Conservation (phyloP, 768 basidiomycete species). For the Rhizopogon vinicolor region DNA sequence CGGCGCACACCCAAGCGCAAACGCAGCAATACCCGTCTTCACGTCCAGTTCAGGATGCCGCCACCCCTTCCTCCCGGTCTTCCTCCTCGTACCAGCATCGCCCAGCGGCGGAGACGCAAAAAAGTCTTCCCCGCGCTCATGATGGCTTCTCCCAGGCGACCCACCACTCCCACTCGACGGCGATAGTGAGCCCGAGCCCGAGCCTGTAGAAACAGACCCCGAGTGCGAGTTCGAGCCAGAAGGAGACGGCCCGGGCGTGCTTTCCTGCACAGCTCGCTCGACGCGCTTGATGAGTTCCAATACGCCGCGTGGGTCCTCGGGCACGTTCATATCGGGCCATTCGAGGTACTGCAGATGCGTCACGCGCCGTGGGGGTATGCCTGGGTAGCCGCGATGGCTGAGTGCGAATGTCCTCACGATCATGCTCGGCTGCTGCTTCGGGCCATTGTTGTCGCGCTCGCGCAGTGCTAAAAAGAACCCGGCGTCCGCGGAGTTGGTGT, state of each 20-base stretch:
- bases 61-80: constrained; percentile 18
- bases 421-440: constrained; percentile 18
- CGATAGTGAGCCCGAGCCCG: constrained; percentile 9
- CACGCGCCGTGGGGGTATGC: constrained; percentile 57
- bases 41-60: constrained; percentile 42
- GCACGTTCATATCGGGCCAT: constrained; percentile 98
- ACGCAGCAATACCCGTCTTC: constrained; percentile 50
- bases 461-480: constrained; percentile 39
- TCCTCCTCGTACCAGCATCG: neutral
- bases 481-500: constrained; percentile 33
- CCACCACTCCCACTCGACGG: neutral
- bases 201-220: constrained; percentile 8
- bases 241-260: constrained; percentile 25
- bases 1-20: constrained; percentile 39
- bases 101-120: constrained; percentile 7
- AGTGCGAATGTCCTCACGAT: constrained; percentile 69
- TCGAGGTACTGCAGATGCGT: constrained; percentile 89
- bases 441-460: constrained; percentile 11
- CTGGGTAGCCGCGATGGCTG: constrained; percentile 55
- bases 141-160: neutral
- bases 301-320: constrained; percentile 73
- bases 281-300: constrained; percentile 72
- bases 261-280: constrained; percentile 28
- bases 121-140: neutral
- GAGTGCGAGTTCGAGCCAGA: neutral